These are phyloP conservation scores for Jatropha podagrica DNA, from an alignment of 441 rosid genomes.

Conservation along the genomic window DNA sequence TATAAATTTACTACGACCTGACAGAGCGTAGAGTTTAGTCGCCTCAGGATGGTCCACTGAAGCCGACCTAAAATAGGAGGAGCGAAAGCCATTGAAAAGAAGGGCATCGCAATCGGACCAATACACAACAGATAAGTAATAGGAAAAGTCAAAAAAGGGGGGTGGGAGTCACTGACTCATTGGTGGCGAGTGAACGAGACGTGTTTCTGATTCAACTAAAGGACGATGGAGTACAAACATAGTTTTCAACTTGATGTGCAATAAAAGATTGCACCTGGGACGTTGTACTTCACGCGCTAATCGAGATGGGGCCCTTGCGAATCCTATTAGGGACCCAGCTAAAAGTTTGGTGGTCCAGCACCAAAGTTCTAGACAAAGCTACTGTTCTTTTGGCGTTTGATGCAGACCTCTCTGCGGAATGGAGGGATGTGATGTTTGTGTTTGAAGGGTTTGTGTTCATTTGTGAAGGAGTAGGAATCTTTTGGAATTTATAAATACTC, in stretches of 20 bases:
- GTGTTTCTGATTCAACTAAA: background rate
- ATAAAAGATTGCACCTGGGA: background rate
- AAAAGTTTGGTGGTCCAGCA: background rate
- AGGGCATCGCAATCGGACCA: background rate
- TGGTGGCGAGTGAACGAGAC: background rate
- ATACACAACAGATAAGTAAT: background rate
- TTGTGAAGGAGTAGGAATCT: no score
- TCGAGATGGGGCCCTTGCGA: background rate
- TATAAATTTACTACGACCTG: background rate
- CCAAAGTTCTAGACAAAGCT: background rate
- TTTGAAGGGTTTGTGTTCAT: no score
- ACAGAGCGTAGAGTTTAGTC: background rate
- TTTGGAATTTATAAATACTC: no score
- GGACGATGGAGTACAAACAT: background rate
- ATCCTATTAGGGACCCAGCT: background rate
- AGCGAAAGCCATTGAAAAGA: background rate
- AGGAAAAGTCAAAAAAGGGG: background rate
- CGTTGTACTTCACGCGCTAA: background rate
- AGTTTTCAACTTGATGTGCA: background rate
- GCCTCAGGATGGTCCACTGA: background rate
- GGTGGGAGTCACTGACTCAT: background rate
- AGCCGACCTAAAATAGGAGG: background rate
- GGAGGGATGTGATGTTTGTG: no score
- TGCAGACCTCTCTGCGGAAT: background rate
- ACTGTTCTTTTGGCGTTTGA: background rate